Evolutionary conservation across 768 basidiomycete species (phyloP).

Genomic region (Podaxis rugospora): DNA sequence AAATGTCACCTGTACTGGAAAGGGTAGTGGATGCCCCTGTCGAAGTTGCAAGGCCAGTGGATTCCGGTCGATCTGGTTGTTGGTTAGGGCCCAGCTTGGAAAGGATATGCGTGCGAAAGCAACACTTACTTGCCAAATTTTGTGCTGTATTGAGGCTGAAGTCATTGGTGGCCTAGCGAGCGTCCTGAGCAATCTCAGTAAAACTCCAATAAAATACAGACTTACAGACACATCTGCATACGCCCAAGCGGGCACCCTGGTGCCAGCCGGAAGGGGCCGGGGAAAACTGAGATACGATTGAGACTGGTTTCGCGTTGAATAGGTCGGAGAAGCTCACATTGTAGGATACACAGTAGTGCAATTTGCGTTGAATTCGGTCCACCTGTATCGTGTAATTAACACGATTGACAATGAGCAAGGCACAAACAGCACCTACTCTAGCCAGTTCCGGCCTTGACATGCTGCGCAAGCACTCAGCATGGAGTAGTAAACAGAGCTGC

Average conservation of each 20-base stretch:
- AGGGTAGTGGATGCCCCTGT: slow-evolving; percentile 17
- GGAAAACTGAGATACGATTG: slow-evolving; percentile 24
- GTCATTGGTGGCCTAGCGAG: slow-evolving; percentile 21
- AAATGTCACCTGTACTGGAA: neutral
- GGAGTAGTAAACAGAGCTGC: slow-evolving; percentile 51
- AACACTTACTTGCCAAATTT: slow-evolving; percentile 19
- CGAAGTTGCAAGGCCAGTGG: slow-evolving; percentile 22
- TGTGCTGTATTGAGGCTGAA: slow-evolving; percentile 31
- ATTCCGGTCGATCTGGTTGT: slow-evolving; percentile 29
- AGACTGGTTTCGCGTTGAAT: neutral
- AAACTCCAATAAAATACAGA: neutral
- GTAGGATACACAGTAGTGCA: slow-evolving; percentile 36
- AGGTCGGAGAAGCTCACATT: slow-evolving; percentile 23
- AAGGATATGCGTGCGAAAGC: neutral
- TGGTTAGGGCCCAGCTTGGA: neutral
- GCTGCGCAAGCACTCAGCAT: slow-evolving; percentile 45
- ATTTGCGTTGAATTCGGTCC: slow-evolving; percentile 42
- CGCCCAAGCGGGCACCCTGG: slow-evolving; percentile 45
- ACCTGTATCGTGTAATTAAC: slow-evolving; percentile 26
- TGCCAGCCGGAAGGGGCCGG: slow-evolving; percentile 34
- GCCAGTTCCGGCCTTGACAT: slow-evolving; percentile 36
- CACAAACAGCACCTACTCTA: slow-evolving; percentile 22
- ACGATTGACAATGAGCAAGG: neutral
- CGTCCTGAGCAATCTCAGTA: neutral
- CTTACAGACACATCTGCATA: slow-evolving; percentile 39